Percentiles rank a stretch among this genome's conserved stretches.
phyloP scores from a whole-genome alignment of 2,329 filamentous ascomycete genomes.

The Calycina herbarum region DNA sequence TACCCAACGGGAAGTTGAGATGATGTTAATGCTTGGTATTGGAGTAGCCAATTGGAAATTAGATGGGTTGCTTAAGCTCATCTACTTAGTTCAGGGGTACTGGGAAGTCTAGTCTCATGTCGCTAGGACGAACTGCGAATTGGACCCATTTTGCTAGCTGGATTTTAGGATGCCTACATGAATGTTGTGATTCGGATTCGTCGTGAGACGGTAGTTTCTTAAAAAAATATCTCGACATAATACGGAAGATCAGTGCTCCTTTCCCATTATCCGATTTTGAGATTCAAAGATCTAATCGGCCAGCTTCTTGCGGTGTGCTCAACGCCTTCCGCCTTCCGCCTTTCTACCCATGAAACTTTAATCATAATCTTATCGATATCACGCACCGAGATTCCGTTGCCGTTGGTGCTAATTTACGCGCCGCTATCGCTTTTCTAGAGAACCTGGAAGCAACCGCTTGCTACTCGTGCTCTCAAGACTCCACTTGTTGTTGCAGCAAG shows the following conservation, averaged over 20 bases:
- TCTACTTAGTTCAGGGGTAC: neutral
- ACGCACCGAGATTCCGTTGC: neutral
- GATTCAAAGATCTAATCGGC: no score
- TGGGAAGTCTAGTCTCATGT: neutral
- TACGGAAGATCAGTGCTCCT: neutral
- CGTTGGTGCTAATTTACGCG: constrained; percentile 7
- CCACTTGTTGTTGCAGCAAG: neutral
- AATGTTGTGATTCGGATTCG: neutral
- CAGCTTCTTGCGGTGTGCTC: neutral
- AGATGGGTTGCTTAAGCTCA: neutral
- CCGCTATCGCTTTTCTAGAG: constrained; percentile 7
- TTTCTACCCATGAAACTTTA: neutral
- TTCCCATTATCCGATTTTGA: no score
- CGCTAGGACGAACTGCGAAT: neutral
- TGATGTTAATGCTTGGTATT: constrained; percentile 12
- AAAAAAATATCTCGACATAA: constrained; percentile 1
- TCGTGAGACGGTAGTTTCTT: neutral
- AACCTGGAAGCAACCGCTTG: neutral
- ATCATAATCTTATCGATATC: constrained; percentile 10
- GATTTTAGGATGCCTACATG: neutral
- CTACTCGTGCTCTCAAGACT: neutral
- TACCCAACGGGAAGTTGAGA: neutral
- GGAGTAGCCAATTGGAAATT: constrained; percentile 11
- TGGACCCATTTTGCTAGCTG: neutral
- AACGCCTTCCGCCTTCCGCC: neutral